phyloP scores from a whole-genome alignment of 1,284 basidiomycete genomes.

The Rhodotorula sp. region DNA sequence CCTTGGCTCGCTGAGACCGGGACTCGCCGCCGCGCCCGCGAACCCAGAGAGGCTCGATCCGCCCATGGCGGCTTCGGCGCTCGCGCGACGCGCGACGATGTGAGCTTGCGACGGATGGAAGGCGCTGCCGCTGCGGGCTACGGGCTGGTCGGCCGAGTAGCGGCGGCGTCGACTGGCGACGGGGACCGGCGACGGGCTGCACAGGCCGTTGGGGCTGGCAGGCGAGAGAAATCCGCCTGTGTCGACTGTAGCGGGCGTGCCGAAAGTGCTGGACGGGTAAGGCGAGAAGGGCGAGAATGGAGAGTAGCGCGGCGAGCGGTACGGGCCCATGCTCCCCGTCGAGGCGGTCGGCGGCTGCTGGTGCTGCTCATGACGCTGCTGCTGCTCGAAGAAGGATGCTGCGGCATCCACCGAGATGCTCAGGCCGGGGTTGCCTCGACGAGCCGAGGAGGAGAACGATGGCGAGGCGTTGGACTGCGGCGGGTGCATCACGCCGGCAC shows the following conservation, averaged over 20 bases:
- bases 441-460: not conserved
- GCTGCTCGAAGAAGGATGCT: not conserved
- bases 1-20: no score
- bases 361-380: no score
- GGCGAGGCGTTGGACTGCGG: not conserved
- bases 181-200: not conserved
- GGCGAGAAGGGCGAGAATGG: slow-evolving; percentile 13
- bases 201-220: not conserved
- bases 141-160: not conserved
- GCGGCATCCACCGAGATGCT: slow-evolving; percentile 8
- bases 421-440: slow-evolving; percentile 1
- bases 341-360: not conserved
- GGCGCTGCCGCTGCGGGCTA: not conserved
- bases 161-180: not conserved
- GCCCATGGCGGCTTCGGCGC: not conserved
- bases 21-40: not conserved
- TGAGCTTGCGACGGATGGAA: not conserved
- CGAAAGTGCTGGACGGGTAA: not conserved
- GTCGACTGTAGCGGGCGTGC: not conserved
- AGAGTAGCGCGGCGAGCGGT: not conserved
- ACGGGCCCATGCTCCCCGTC: not conserved
- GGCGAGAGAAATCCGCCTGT: not conserved
- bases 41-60: not conserved
- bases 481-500: not conserved
- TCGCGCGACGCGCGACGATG: not conserved